phyloP scores from a whole-genome alignment of 192 early-diverging fungal genomes.

The Thamnidium elegans region DNA sequence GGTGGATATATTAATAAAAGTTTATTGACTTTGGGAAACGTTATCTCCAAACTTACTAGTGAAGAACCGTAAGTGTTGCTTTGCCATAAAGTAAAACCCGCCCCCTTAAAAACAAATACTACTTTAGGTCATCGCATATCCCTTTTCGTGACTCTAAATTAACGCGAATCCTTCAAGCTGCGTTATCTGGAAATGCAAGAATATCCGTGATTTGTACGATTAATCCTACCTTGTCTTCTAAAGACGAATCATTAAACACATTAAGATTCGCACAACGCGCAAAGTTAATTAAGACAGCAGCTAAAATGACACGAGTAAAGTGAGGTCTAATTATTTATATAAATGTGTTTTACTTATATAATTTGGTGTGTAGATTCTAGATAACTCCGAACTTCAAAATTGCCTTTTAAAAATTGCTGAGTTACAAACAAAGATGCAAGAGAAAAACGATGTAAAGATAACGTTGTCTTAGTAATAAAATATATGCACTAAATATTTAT shows the following conservation, averaged over 20 bases:
- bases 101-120: conserved; percentile 39
- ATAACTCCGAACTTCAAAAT: conserved; percentile 31
- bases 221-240: conserved; percentile 70
- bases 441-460: conserved; percentile 29
- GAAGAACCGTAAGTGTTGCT: conserved; percentile 36
- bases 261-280: conserved; percentile 92
- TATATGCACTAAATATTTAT: too few species aligned
- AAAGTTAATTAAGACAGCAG: conserved; percentile 81
- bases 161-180: conserved; percentile 90
- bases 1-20: conserved; percentile 94
- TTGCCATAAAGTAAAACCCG: too few species aligned
- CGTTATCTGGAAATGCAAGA: conserved; percentile 87
- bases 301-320: conserved; percentile 72
- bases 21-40: conserved; percentile 85
- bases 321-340: too few species aligned
- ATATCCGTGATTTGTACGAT: conserved; percentile 92
- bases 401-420: conserved; percentile 25
- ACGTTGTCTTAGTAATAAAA: too few species aligned
- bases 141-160: conserved; percentile 97
- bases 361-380: too few species aligned
- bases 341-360: too few species aligned
- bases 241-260: conserved; percentile 88
- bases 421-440: conserved; percentile 26
- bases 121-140: conserved; percentile 65
- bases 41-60: conserved; percentile 87